Evolutionary conservation across 768 basidiomycete genomes (phyloP).

Genomic region (Chalciporus sphaerocephalus): DNA sequence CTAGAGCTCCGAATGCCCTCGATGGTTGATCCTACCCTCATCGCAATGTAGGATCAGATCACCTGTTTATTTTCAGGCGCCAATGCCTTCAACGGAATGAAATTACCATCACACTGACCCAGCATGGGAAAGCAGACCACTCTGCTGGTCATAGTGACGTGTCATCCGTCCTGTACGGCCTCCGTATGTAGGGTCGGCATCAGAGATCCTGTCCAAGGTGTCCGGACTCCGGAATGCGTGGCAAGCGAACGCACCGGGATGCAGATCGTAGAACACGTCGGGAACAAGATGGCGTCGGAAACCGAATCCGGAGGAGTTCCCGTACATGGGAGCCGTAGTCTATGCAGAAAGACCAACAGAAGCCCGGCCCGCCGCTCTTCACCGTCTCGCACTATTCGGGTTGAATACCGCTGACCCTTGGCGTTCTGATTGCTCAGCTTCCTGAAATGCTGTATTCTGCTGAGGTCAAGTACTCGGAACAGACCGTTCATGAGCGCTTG

Average conservation of each 20-base stretch:
- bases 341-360: too few species aligned
- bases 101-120: background rate
- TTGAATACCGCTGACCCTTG: too few species aligned
- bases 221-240: constrained; percentile 4
- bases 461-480: background rate
- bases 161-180: background rate
- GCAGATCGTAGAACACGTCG: background rate
- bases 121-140: background rate
- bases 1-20: constrained; percentile 2
- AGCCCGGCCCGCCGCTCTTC: background rate
- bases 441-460: background rate
- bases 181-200: constrained; percentile 12
- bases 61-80: background rate
- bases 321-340: too few species aligned
- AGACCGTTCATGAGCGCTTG: too few species aligned
- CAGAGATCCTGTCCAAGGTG: constrained; percentile 9
- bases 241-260: constrained; percentile 6
- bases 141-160: constrained; percentile 1
- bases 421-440: background rate
- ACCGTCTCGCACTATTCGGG: background rate
- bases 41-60: background rate
- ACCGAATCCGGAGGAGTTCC: background rate
- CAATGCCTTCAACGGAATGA: background rate
- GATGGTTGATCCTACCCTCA: constrained; percentile 3
- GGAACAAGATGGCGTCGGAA: background rate